These are phyloP conservation scores for Pascua sp. DNA, from an alignment of 1,284 basidiomycete genomes.

Conservation along the genomic window DNA sequence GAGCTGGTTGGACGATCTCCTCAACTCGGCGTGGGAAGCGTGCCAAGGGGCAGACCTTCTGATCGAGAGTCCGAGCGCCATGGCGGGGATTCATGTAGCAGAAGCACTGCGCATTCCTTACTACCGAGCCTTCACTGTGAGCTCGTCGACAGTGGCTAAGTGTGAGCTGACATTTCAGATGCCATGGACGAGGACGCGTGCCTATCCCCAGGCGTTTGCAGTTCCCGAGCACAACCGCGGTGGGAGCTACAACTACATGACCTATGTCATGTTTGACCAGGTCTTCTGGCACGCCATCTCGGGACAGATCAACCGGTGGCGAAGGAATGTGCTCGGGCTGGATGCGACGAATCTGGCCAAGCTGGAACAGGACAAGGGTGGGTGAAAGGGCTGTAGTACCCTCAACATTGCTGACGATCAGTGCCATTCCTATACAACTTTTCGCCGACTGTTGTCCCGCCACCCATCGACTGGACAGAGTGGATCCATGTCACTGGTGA, in stretches of 20 bases:
- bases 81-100: conserved; percentile 77
- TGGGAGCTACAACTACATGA: conserved; percentile 47
- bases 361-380: conserved; percentile 35
- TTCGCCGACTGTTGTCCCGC: conserved; percentile 67
- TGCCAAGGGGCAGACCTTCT: conserved; percentile 71
- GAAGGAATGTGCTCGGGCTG: conserved; percentile 58
- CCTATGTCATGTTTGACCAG: conserved; percentile 61
- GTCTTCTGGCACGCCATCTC: conserved; percentile 72
- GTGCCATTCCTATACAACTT: conserved; percentile 71
- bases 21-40: conserved; percentile 65
- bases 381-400: background rate
- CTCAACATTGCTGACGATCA: conserved; percentile 46
- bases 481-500: conserved; percentile 92
- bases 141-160: background rate
- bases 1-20: conserved; percentile 70
- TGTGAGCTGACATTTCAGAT: conserved; percentile 45
- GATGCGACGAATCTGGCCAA: conserved; percentile 64
- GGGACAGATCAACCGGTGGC: conserved; percentile 70
- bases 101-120: conserved; percentile 69
- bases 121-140: conserved; percentile 62
- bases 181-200: conserved; percentile 64
- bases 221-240: conserved; percentile 54
- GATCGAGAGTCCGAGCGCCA: conserved; percentile 63
- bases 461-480: conserved; percentile 94
- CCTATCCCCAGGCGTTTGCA: conserved; percentile 64